Base-by-base conservation (phyloP, 2,329 filamentous ascomycete genomes). In the Penicillium vulpinum region DNA sequence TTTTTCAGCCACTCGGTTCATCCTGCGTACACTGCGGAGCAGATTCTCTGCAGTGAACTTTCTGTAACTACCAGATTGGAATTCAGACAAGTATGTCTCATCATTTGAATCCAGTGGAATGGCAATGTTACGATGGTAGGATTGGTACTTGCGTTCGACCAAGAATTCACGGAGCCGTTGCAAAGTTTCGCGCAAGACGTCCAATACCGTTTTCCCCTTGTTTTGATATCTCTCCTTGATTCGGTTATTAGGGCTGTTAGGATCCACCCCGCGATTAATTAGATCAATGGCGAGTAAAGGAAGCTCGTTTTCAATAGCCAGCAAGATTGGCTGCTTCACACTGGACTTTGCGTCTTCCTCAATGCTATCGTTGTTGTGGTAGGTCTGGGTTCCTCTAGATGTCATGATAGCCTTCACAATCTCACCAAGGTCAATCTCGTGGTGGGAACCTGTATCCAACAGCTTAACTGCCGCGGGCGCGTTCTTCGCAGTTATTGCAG, bases 261-360 rank as follows among this genome's bases (percentile, higher is more conserved):
- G 80, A 71, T 92, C 83, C 4, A 83, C 88, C 1, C 89, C 89
- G 16, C 77, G 77, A 16, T 83, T 75, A 1, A 95, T 69, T 3
- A 95, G 79, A 39, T 82, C 75, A 4, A 84, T 65, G 1, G 84
- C 85, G 6, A 86, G 68, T 0, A 78, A 74, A n/a, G 75, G 72
- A 66, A 86, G 56, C 64, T 84, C 81, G 8, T 71, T 67, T 75
- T 80, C 15, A 4, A 82, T 73, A 3, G 91, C 90, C 4, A 80
- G 56, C 10, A 91, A 78, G 15, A 94, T 75, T 0, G 91, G 90
- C 66, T 93, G 90, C 52, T 83, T 78, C 11, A 82, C 67, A 1
- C 64, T 68, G 6, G 71, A 58, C 4, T 78, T 70, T 69, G 86
- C 90, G 0, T 64, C 63, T 1, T 72, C 70, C 55, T 80, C 73